A percentile compares a stretch with the other conserved stretches of the same genome.
phyloP scores from a whole-genome alignment of 164 flowering plant genomes.

The Liquidambar formosana region DNA sequence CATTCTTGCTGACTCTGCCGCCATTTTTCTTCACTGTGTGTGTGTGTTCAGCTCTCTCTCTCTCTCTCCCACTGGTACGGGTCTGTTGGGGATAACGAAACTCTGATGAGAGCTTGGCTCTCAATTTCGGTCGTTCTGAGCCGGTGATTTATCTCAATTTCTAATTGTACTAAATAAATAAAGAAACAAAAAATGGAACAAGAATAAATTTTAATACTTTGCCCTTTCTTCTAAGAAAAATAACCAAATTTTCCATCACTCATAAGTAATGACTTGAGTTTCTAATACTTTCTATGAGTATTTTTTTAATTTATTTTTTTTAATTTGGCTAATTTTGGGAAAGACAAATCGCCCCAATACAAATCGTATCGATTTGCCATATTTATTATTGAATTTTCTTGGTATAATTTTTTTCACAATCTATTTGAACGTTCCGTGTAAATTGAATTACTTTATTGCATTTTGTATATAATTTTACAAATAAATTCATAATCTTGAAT shows the following conservation, averaged over 20 bases:
- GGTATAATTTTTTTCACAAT: no score
- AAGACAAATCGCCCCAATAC: no score
- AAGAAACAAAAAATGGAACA: no score
- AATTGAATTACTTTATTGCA: no score
- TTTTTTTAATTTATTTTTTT: not conserved
- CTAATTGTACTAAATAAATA: no score
- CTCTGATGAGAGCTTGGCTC: not conserved
- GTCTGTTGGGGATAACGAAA: constrained; percentile 13
- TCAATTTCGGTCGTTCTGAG: not conserved
- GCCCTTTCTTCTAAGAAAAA: not conserved
- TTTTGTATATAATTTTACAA: no score
- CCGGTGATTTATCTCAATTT: not conserved
- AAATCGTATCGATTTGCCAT: no score
- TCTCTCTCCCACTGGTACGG: not conserved
- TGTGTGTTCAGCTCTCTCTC: not conserved
- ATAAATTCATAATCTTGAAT: no score
- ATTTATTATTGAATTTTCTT: no score
- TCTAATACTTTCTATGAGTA: not conserved
- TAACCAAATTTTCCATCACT: not conserved
- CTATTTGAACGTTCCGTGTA: no score
- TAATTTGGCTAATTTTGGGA: not conserved
- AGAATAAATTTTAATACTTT: no score
- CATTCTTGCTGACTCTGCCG: constrained; percentile 33
- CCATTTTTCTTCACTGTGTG: constrained; percentile 24
- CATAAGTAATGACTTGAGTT: not conserved